These are phyloP conservation scores for Heterobasidion irregulare DNA, from an alignment of 1,284 basidiomycete species.

Conservation along the genomic window DNA sequence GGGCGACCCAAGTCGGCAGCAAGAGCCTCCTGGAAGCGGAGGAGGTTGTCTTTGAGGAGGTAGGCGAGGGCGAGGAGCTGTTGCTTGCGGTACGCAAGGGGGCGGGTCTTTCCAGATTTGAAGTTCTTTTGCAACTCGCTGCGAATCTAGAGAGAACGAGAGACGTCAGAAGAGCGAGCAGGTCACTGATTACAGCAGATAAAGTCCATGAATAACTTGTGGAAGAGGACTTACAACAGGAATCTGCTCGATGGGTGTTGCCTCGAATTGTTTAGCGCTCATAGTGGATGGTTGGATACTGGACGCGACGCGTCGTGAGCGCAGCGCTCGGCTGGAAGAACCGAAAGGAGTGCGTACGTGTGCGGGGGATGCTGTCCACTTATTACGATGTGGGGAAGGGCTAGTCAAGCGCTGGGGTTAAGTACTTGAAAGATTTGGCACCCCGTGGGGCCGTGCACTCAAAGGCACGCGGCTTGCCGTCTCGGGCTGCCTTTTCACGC, in stretches of 20 bases:
- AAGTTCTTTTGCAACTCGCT: slow-evolving; percentile 42
- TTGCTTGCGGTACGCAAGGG: slow-evolving; percentile 54
- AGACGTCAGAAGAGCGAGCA: not conserved
- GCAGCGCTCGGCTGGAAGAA: no score
- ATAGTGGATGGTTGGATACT: not conserved
- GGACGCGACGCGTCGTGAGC: no score
- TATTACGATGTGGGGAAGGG: no score
- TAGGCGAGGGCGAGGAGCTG: slow-evolving; percentile 62
- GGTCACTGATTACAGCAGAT: not conserved
- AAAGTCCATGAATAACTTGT: not conserved
- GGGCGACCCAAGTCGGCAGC: slow-evolving; percentile 51
- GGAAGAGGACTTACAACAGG: not conserved
- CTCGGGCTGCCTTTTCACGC: no score
- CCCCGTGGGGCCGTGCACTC: no score
- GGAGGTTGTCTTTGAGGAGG: slow-evolving; percentile 56
- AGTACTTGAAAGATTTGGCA: no score
- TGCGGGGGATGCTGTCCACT: no score
- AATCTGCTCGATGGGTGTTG: not conserved
- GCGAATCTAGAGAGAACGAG: slow-evolving; percentile 34
- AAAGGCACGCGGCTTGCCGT: no score
- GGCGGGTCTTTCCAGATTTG: slow-evolving; percentile 47
- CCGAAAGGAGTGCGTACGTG: no score
- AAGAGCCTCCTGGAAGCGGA: slow-evolving; percentile 47
- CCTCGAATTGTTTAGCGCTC: not conserved
- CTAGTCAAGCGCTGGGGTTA: no score